These are phyloP conservation scores for Aureobasidium sp. DNA, from an alignment of 2,329 filamentous ascomycete genomes.

Conservation along the genomic window DNA sequence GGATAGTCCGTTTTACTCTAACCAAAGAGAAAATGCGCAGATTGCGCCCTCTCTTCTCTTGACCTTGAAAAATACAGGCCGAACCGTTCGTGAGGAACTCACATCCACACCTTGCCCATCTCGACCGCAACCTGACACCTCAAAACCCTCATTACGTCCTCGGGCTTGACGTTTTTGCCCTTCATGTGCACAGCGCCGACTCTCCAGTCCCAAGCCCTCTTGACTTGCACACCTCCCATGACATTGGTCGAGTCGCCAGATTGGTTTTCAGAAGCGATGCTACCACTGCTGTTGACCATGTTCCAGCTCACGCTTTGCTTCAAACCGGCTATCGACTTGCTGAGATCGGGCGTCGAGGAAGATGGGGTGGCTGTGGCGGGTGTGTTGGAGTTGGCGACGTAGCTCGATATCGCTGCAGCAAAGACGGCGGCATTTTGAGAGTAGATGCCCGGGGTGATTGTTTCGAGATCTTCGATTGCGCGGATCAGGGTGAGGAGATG, in stretches of 20 bases:
- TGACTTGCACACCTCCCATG: conserved; percentile 20
- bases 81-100: too few relatives aligned
- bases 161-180: conserved; percentile 50
- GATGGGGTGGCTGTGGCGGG: conserved; percentile 26
- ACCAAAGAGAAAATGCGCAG: too few relatives aligned
- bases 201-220: conserved; percentile 65
- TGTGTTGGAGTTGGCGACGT: conserved; percentile 33
- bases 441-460: conserved; percentile 66
- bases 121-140: conserved; percentile 69
- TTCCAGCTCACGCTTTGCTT: conserved; percentile 37
- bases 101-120: conserved; percentile 57
- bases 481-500: conserved; percentile 72
- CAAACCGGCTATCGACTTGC: conserved; percentile 23
- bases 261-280: conserved; percentile 34
- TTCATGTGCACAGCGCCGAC: conserved; percentile 41
- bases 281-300: conserved; percentile 64
- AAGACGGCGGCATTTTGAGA: conserved; percentile 72
- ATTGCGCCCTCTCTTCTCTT: too few relatives aligned
- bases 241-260: conserved; percentile 19
- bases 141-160: conserved; percentile 65
- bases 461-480: conserved; percentile 72
- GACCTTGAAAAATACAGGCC: too few relatives aligned
- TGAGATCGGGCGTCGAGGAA: conserved; percentile 15
- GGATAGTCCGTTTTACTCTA: too few relatives aligned
- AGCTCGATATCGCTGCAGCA: conserved; percentile 64